Base-by-base conservation (phyloP, 441 rosid genomes). In the Aleurites moluccanus region DNA sequence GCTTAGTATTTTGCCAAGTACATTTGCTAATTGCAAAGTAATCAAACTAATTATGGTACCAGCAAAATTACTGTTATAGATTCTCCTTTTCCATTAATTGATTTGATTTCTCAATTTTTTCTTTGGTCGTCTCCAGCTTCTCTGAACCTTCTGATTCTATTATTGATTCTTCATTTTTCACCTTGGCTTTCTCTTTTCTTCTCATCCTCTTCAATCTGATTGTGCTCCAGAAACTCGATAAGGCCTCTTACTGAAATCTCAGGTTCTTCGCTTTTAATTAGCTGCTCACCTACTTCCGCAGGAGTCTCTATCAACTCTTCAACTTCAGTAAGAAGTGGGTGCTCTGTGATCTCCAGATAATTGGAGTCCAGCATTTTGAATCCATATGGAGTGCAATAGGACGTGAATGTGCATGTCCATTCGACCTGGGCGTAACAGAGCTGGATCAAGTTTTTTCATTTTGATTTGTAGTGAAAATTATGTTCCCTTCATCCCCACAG, bases 401-500 rank as follows among this genome's bases (percentile, higher is more conserved):
- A 80, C 80, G 81, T 73, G 79, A 65, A 83, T 60, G 33, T 79
- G 83, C 67, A 80, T 20, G 69, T 85, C 86, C 84, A 83, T 82
- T 7, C 87, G 81, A 1, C 87, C 83, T 2, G 84, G 77, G 13
- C 77, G 75, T 38, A 84, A 47, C 66, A 81, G 28, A 10, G 85
- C 84, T 3, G 78, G 84, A n/a, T 84, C 84, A 21, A 86, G 85
- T 67, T n/a, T 73, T n/a, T 40, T 84, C 83, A 67, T 70, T 78
- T 56, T 81, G 81, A 57, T 86, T 84, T 2, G 83, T 86, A 5
- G 81, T 86, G 63, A 84, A 76, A 40, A 85, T 47, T 40, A 85
- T 76, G 28, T 83, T 80, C 73, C 86, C 35, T 61, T 83, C 85
- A 18, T 85, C 84, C 16, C 88, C 86, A 25, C 84, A 83, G 65